Percentiles rank a stretch among this genome's conserved stretches.
These are phyloP conservation scores for Talaromyces nanjingensis DNA, from an alignment of 495 filamentous ascomycete species.

Conservation along the genomic window DNA sequence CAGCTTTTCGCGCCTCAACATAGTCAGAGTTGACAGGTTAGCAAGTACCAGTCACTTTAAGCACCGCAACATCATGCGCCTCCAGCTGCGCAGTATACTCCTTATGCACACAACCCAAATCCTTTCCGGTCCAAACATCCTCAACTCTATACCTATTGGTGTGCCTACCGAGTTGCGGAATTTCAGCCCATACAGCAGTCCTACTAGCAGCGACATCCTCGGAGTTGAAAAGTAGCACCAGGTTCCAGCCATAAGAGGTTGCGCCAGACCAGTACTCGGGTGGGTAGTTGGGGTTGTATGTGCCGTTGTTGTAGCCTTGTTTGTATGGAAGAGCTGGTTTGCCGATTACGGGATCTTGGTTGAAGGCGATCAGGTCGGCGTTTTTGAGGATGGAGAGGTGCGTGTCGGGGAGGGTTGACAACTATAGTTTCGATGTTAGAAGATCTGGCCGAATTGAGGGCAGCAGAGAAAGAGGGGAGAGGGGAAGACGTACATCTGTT, in stretches of 20 bases:
- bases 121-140: constrained; percentile 48
- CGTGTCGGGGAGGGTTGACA: constrained; percentile 30
- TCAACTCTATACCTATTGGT: constrained; percentile 36
- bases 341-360: constrained; percentile 51
- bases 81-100: constrained; percentile 28
- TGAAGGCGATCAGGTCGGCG: constrained; percentile 50
- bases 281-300: constrained; percentile 49
- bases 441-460: constrained; percentile 2
- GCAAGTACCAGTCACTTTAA: constrained; percentile 31
- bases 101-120: constrained; percentile 38
- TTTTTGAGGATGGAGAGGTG: constrained; percentile 54
- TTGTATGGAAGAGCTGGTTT: constrained; percentile 54
- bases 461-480: background rate
- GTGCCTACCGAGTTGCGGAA: constrained; percentile 39
- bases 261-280: constrained; percentile 57
- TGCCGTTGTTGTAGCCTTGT: constrained; percentile 61
- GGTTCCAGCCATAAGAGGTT: constrained; percentile 34
- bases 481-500: constrained; percentile 31
- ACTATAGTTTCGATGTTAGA: constrained; percentile 17
- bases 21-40: constrained; percentile 6
- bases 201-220: constrained; percentile 28
- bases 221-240: constrained; percentile 52
- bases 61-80: constrained; percentile 44
- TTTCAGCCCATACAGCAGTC: constrained; percentile 42
- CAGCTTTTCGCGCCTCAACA: background rate